These are phyloP conservation scores for Pythium rishiriense DNA, from an alignment of 352 stramenopile species.

Conservation along the genomic window DNA sequence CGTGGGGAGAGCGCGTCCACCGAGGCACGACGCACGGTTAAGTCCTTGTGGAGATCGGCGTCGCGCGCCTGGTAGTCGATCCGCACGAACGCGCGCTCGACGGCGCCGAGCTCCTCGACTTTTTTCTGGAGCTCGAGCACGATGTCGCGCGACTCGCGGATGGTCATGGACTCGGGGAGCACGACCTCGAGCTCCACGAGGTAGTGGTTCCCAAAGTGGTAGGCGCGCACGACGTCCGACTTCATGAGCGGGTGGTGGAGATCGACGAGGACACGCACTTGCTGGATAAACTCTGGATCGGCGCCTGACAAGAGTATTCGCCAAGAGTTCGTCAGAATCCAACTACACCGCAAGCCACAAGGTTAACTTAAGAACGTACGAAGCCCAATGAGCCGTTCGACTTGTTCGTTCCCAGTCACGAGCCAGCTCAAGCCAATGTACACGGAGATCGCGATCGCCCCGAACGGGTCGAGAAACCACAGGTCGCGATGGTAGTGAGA, in stretches of 20 bases:
- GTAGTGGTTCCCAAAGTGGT: conserved; percentile 98
- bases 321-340: not conserved
- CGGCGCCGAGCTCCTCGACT: conserved; percentile 93
- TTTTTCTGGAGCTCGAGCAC: conserved; percentile 95
- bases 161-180: conserved; percentile 86
- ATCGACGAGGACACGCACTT: conserved; percentile 88
- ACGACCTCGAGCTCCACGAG: conserved; percentile 88
- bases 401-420: conserved; percentile 94
- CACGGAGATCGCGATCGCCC: conserved; percentile 94
- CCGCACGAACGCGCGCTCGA: conserved; percentile 98
- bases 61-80: conserved; percentile 94
- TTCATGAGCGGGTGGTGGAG: conserved; percentile 87
- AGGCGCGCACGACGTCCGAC: conserved; percentile 93
- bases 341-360: not conserved
- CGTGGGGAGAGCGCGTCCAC: not conserved
- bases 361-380: conserved; percentile 40
- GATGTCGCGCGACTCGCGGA: conserved; percentile 95
- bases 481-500: conserved; percentile 63
- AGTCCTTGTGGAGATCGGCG: conserved; percentile 89
- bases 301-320: conserved; percentile 57
- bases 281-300: conserved; percentile 92
- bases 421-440: conserved; percentile 97
- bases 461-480: conserved; percentile 94
- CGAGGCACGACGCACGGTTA: conserved; percentile 55
- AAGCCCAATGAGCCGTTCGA: conserved; percentile 86